Percentiles rank a stretch among this genome's conserved stretches.
These are phyloP conservation scores for Nemania diffusa DNA, from an alignment of 2,329 filamentous ascomycete genomes.

Conservation along the genomic window DNA sequence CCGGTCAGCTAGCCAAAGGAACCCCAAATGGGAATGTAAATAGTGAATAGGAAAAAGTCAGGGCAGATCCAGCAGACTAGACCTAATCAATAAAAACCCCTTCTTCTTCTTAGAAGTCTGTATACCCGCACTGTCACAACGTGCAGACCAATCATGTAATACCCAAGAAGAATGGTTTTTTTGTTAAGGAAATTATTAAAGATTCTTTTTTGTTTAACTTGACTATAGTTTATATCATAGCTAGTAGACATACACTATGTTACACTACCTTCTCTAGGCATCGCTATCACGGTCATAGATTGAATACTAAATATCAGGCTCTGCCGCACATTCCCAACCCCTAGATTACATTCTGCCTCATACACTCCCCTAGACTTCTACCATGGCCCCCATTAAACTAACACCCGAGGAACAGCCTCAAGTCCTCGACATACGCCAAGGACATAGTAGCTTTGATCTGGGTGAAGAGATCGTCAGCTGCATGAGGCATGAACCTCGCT, in stretches of 20 bases:
- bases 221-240: not conserved
- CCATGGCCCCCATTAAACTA: constrained; percentile 10
- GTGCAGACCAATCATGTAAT: not conserved
- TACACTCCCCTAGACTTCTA: not conserved
- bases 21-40: too few species aligned
- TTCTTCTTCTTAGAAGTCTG: too few species aligned
- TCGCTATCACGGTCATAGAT: not conserved
- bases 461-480: constrained; percentile 2
- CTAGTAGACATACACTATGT: not conserved
- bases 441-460: constrained; percentile 8
- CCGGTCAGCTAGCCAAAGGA: too few species aligned
- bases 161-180: not conserved
- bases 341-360: not conserved
- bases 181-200: not conserved
- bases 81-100: too few species aligned
- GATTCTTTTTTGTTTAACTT: not conserved
- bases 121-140: too few species aligned
- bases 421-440: constrained; percentile 16
- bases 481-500: not conserved
- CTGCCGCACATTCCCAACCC: not conserved
- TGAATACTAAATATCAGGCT: not conserved
- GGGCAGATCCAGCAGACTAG: too few species aligned
- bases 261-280: not conserved
- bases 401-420: not conserved
- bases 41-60: too few species aligned